Evolutionary conservation across 306 rosid species (phyloP).

Genomic region (Luffa acutangula): DNA sequence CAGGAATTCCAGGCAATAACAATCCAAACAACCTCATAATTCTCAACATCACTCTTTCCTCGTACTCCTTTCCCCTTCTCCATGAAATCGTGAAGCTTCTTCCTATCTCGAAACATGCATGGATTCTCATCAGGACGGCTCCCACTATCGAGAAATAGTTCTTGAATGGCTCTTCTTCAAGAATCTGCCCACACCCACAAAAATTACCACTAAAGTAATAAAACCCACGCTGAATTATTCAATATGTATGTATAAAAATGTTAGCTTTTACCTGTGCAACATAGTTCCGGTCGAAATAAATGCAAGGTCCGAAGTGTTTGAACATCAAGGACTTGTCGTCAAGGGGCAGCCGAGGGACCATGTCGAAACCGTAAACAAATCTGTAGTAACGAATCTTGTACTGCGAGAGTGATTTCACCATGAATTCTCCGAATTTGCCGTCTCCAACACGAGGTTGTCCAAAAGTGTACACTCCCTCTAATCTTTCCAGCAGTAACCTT

Average conservation of each 20-base stretch:
- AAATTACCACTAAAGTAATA: too few relatives aligned
- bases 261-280: constrained; percentile 35
- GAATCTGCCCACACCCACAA: constrained; percentile 22
- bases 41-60: constrained; percentile 35
- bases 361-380: constrained; percentile 43
- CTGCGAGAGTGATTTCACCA: constrained; percentile 29
- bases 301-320: constrained; percentile 54
- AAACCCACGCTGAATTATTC: background rate
- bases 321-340: constrained; percentile 49
- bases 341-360: constrained; percentile 59
- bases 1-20: constrained; percentile 55
- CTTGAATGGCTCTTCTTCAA: constrained; percentile 71
- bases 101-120: constrained; percentile 52
- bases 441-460: constrained; percentile 87
- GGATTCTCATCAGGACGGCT: constrained; percentile 40
- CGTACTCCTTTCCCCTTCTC: constrained; percentile 33
- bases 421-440: constrained; percentile 37
- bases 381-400: constrained; percentile 43
- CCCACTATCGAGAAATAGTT: constrained; percentile 48
- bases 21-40: constrained; percentile 40
- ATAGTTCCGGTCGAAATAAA: constrained; percentile 50
- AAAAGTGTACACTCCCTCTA: constrained; percentile 72
- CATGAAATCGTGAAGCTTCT: constrained; percentile 42
- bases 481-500: constrained; percentile 36
- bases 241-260: background rate